These are phyloP conservation scores for Dioscorea zingiberensis DNA, from an alignment of 106 monocot species.

Conservation along the genomic window DNA sequence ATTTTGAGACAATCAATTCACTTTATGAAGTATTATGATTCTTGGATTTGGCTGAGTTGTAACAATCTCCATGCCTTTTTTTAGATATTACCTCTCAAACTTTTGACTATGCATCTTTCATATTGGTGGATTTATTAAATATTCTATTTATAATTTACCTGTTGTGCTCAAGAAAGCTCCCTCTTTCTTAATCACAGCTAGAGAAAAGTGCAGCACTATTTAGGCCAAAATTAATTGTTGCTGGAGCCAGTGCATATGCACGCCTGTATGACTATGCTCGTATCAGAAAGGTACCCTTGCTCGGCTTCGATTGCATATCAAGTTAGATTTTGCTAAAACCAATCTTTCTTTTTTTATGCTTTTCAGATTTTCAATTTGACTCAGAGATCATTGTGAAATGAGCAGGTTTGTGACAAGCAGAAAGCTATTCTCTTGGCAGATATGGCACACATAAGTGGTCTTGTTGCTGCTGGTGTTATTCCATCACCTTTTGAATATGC, in stretches of 20 bases:
- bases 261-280: conserved; percentile 94
- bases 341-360: not conserved
- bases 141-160: not conserved
- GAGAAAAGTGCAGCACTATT: conserved; percentile 92
- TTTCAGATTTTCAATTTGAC: not conserved
- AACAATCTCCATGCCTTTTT: no score
- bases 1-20: not conserved
- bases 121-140: not conserved
- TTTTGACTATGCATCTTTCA: not conserved
- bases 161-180: not conserved
- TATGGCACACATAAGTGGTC: conserved; percentile 98
- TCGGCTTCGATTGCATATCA: not conserved
- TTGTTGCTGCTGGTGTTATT: conserved; percentile 96
- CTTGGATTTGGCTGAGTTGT: no score
- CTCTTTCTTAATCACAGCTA: conserved; percentile 45
- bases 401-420: conserved; percentile 91
- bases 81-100: no score
- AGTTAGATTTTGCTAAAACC: not conserved
- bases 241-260: conserved; percentile 98
- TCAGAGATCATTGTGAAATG: not conserved
- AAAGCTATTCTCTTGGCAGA: conserved; percentile 96
- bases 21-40: not conserved
- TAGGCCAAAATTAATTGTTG: conserved; percentile 95
- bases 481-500: conserved; percentile 98
- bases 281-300: conserved; percentile 62